These are phyloP conservation scores for Akanthomyces uredinophilus DNA, from an alignment of 2,329 filamentous ascomycete genomes.

Conservation along the genomic window DNA sequence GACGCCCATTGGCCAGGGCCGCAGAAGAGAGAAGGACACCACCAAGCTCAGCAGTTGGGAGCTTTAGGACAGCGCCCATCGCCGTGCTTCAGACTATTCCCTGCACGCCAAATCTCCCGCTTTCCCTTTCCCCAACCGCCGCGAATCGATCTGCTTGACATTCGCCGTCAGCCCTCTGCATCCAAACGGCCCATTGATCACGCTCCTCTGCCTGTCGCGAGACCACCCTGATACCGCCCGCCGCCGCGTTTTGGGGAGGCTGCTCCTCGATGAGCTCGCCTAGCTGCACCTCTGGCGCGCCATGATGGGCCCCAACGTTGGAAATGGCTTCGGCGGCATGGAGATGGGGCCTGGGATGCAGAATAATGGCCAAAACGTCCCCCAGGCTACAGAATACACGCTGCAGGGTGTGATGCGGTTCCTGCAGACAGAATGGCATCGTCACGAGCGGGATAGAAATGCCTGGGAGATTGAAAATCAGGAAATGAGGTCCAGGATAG, in stretches of 20 bases:
- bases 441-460: conserved; percentile 94
- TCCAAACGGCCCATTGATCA: conserved; percentile 17
- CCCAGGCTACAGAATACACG: conserved; percentile 57
- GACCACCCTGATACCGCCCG: conserved; percentile 11
- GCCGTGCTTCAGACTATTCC: conserved; percentile 2
- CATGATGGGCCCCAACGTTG: conserved; percentile 39
- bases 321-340: conserved; percentile 42
- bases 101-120: neutral
- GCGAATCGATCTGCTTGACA: neutral
- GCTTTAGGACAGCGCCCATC: conserved; percentile 3
- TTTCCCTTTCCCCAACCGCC: neutral
- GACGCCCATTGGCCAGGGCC: conserved; percentile 26
- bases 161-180: neutral
- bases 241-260: conserved; percentile 15
- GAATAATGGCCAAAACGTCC: conserved; percentile 44
- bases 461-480: conserved; percentile 98
- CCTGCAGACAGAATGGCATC: conserved; percentile 97
- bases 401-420: conserved; percentile 92
- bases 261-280: conserved; percentile 34
- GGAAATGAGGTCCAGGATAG: conserved; percentile 98
- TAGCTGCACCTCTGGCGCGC: conserved; percentile 30
- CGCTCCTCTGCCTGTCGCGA: conserved; percentile 21
- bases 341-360: conserved; percentile 42
- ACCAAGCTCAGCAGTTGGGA: conserved; percentile 14
- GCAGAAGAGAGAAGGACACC: conserved; percentile 15